Evolutionary conservation across 2,329 filamentous ascomycete species (phyloP), one percentile per base, ranked within the genome.

Genomic region (Leptographium flavum): DNA sequence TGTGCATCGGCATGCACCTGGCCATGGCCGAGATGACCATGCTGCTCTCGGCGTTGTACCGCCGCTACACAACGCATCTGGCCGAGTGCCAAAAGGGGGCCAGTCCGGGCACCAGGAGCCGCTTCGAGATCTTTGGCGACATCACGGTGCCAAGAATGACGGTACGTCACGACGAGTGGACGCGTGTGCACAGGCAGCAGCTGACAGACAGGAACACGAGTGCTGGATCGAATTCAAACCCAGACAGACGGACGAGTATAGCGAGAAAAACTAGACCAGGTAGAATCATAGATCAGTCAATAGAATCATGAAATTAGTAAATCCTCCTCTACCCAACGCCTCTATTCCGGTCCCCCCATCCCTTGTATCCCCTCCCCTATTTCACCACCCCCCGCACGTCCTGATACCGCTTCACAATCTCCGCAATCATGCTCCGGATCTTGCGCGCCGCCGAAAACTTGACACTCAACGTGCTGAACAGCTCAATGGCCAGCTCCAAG

Each of bases 1-100:
- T 81, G 60, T 86, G 81, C 52, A 65, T 86, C 3, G 81, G 81
- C 35, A 49, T 53, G 45, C 50, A 50, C 53, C 55, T 71, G 9
- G 69, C 69, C 2, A 68, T 70, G 61, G 65, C 66, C 13, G 68
- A 71, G 51, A 70, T 72, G 67, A 67, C 63, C 1, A 67, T 64
- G 1, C 52, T 72, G 8, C 53, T 66, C 1, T 60, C 66, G 4
- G 63, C 65, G 2, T 49, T 72, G 5, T 70, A 72, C 53, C 54
- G 63, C 42, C 57, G 53, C 25, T 72, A 69, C 50, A 56, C 40
- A 3, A 70, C 67, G 1, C 50, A 47, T 19, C 51, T 60, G 33
- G 48, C 50, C 19, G 43, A 50, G 25, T 35, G 30, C 22, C 49
- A 51, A 14, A 54, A 61, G 21, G 49, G 54, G 19, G 51, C 55